These are phyloP conservation scores for Condylostoma magnum DNA, from an alignment of 169 alveolate genomes.

Conservation along the genomic window DNA sequence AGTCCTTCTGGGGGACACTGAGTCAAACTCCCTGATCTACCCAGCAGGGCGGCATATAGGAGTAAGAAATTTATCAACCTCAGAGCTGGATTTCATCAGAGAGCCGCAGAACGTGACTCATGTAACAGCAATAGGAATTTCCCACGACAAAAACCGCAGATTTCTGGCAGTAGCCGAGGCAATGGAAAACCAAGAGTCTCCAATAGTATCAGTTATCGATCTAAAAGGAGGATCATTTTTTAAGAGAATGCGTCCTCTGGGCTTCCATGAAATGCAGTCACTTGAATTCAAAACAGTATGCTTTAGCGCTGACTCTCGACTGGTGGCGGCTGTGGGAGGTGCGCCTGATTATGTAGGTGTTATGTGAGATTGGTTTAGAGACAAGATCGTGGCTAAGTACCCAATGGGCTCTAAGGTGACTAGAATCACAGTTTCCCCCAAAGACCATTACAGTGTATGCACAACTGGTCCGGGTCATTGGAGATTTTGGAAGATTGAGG, in stretches of 20 bases:
- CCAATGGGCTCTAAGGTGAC: conserved; percentile 13
- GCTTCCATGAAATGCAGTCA: conserved; percentile 13
- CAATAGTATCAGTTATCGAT: conserved; percentile 22
- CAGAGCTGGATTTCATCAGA: conserved; percentile 37
- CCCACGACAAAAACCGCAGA: conserved; percentile 14
- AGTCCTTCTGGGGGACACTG: conserved; percentile 15
- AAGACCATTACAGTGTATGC: conserved; percentile 12
- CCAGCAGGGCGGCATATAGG: conserved; percentile 48
- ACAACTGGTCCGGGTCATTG: conserved; percentile 28
- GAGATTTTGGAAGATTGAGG: conserved; percentile 31
- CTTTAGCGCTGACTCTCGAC: conserved; percentile 29
- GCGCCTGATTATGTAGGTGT: conserved; percentile 28
- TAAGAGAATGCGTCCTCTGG: conserved; percentile 26
- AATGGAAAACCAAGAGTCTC: not conserved
- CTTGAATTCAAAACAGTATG: conserved; percentile 19
- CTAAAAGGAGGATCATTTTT: conserved; percentile 24
- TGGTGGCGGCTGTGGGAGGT: conserved; percentile 27
- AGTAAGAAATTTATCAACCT: conserved; percentile 1
- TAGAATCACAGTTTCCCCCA: conserved; percentile 33
- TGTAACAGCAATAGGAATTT: conserved; percentile 27
- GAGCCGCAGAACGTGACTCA: conserved; percentile 24
- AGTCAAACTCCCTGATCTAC: conserved; percentile 28
- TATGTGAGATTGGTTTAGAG: conserved; percentile 24
- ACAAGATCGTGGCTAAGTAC: conserved; percentile 10
- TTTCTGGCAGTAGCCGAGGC: conserved; percentile 36